phyloP scores from a whole-genome alignment of 2,329 filamentous ascomycete species.

The Chalaropsis ovoidea region DNA sequence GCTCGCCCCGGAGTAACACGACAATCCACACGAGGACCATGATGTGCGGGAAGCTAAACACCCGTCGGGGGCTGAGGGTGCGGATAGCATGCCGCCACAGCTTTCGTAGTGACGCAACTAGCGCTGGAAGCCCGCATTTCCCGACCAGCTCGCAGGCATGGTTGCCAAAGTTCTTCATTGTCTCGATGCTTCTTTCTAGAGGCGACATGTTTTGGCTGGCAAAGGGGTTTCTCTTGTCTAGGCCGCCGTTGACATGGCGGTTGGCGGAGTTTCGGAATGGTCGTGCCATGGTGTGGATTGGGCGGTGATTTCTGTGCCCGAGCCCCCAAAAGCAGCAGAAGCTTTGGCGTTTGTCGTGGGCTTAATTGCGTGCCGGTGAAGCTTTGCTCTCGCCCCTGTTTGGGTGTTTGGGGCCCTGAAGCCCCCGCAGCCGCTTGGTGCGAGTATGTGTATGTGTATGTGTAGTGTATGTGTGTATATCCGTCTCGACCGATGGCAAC shows the following conservation, averaged over 20 bases:
- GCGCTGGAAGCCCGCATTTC: not conserved
- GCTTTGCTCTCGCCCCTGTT: not conserved
- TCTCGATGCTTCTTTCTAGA: constrained; percentile 30
- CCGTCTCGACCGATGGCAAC: not conserved
- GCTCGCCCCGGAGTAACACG: constrained; percentile 75
- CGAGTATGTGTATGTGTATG: too few relatives aligned
- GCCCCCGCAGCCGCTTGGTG: not conserved
- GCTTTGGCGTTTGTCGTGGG: constrained; percentile 6
- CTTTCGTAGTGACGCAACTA: constrained; percentile 10
- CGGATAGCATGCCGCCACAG: constrained; percentile 22
- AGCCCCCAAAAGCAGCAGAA: not conserved
- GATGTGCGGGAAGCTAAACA: constrained; percentile 55
- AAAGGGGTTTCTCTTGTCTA: constrained; percentile 27
- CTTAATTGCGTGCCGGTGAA: not conserved
- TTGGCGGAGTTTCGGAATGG: constrained; percentile 8
- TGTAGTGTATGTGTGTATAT: too few relatives aligned
- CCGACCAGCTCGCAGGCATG: constrained; percentile 4
- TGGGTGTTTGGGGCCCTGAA: not conserved
- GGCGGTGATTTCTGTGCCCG: not conserved
- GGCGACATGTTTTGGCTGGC: constrained; percentile 29
- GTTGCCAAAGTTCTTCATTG: not conserved
- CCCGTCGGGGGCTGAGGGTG: constrained; percentile 43
- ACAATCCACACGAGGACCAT: constrained; percentile 65
- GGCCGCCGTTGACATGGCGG: constrained; percentile 20
- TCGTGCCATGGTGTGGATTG: constrained; percentile 10